Evolutionary conservation across 345 rosid genomes (phyloP).

Genomic region (Eucalyptus polyanthemos): DNA sequence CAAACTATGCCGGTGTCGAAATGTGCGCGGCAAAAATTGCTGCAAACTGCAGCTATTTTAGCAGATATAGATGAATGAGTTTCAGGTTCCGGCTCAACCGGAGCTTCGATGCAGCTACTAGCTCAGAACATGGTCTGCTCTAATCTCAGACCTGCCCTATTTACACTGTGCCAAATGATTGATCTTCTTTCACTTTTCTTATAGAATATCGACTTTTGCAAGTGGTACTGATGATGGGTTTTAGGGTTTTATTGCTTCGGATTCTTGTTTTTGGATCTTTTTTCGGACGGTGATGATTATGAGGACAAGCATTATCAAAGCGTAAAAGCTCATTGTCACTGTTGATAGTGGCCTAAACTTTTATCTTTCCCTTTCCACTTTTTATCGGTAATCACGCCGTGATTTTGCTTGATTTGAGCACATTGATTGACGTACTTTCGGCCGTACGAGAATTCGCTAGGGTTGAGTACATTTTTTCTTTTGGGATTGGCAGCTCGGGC

Average conservation of each 20-base stretch:
- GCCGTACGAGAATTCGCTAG: neutral
- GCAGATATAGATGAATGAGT: neutral
- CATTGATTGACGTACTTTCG: neutral
- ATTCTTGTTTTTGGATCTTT: neutral
- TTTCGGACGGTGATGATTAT: neutral
- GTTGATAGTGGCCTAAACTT: neutral
- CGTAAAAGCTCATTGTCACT: neutral
- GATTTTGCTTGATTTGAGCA: neutral
- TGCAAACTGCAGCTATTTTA: neutral
- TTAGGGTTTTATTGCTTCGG: neutral
- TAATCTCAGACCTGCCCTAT: neutral
- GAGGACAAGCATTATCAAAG: neutral
- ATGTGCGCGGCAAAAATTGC: neutral
- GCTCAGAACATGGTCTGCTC: neutral
- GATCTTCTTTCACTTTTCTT: neutral
- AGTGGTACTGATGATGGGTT: neutral
- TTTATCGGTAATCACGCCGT: accelerated
- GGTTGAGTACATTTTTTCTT: neutral
- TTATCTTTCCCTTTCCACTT: neutral
- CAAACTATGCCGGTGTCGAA: neutral
- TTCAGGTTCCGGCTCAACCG: neutral
- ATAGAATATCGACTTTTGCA: neutral
- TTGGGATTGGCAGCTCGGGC: neutral
- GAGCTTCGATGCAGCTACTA: neutral
- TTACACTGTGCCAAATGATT: neutral